Conservation (phyloP, 768 basidiomycete genomes). For the Calocybe indica region DNA sequence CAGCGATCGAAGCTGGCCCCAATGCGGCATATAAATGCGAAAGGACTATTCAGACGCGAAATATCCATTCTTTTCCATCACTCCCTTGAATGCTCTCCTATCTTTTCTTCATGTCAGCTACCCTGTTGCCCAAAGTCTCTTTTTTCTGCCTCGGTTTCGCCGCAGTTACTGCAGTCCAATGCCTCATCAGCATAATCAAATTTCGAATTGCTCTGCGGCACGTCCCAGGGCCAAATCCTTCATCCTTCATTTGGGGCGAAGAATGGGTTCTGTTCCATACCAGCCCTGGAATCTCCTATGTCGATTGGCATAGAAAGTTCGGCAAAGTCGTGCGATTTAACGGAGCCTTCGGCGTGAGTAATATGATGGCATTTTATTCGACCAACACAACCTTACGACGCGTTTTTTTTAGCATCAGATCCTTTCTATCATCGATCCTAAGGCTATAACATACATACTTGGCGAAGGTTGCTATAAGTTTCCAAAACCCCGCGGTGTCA, state of each 20-base stretch:
- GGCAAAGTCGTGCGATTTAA: constrained; percentile 51
- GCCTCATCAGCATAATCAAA: constrained; percentile 22
- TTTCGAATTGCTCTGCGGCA: constrained; percentile 29
- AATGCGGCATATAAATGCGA: too few species aligned
- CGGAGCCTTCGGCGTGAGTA: constrained; percentile 50
- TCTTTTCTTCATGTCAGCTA: constrained; percentile 15
- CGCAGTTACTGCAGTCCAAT: constrained; percentile 25
- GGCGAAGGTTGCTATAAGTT: constrained; percentile 51
- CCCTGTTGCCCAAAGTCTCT: constrained; percentile 20
- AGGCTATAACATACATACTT: constrained; percentile 48
- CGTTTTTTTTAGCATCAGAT: constrained; percentile 41
- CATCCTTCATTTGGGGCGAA: constrained; percentile 55
- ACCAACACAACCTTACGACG: constrained; percentile 4
- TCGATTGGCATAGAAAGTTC: constrained; percentile 45
- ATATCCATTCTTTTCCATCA: too few species aligned
- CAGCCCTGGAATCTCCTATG: constrained; percentile 47
- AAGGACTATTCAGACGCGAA: too few species aligned
- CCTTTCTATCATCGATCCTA: constrained; percentile 49
- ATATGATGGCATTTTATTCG: not conserved
- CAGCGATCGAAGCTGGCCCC: too few species aligned
- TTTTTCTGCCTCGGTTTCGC: constrained; percentile 20
- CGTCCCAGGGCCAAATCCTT: constrained; percentile 44
- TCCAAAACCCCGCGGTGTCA: constrained; percentile 57
- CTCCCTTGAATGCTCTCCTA: too few species aligned
- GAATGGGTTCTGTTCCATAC: constrained; percentile 50